Evolutionary conservation across 495 filamentous ascomycete genomes (phyloP).

Genomic region (Neurospora cerealis): DNA sequence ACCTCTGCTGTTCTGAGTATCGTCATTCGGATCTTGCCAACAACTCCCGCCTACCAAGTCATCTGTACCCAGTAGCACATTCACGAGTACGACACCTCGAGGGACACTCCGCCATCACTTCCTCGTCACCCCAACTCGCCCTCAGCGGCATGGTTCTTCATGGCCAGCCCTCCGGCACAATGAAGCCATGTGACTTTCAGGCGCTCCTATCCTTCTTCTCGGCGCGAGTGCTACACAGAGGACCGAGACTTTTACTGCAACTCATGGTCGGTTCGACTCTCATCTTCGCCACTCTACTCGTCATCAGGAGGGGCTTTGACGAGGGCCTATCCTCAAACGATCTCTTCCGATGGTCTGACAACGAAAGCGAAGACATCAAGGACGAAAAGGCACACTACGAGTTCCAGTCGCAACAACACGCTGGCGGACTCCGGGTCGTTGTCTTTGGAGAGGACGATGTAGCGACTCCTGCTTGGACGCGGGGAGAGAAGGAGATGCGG

Average conservation of each 20-base stretch:
- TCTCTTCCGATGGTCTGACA: neutral
- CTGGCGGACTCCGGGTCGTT: slow-evolving; percentile 17
- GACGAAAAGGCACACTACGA: neutral
- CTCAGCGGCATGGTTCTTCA: slow-evolving; percentile 4
- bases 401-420: neutral
- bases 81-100: neutral
- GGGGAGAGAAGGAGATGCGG: slow-evolving; percentile 2
- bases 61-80: neutral
- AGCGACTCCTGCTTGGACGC: slow-evolving; percentile 12
- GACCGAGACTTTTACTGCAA: slow-evolving; percentile 16
- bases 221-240: slow-evolving; percentile 11
- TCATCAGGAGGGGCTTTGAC: neutral
- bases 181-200: neutral
- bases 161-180: neutral
- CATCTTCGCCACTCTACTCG: slow-evolving; percentile 11
- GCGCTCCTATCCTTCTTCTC: slow-evolving; percentile 11
- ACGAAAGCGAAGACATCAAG: neutral
- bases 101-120: neutral
- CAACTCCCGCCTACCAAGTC: no score
- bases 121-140: neutral
- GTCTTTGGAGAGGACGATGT: slow-evolving; percentile 26
- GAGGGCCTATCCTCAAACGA: neutral
- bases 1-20: no score
- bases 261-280: slow-evolving; percentile 9
- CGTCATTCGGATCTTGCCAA: no score